Evolutionary conservation across 1,284 basidiomycete species (phyloP).

Genomic region (Anthracocystis setariae): DNA sequence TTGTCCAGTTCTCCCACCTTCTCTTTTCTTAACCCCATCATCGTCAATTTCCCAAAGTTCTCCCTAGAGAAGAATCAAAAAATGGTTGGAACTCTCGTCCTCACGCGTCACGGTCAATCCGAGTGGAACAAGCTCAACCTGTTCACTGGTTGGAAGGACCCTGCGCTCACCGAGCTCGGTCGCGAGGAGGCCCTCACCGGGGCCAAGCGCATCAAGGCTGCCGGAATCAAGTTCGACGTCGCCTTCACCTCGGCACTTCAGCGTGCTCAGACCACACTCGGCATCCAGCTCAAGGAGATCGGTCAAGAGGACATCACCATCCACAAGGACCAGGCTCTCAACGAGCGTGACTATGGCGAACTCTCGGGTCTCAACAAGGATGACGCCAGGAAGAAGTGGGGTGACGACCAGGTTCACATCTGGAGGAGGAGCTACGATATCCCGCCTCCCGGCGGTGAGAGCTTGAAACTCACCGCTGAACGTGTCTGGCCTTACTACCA

Average conservation of each 20-base stretch:
- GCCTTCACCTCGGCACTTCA: constrained; percentile 69
- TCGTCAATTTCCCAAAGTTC: background rate
- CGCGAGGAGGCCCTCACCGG: constrained; percentile 66
- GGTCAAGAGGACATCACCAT: constrained; percentile 67
- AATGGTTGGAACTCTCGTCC: constrained; percentile 64
- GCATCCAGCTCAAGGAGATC: constrained; percentile 69
- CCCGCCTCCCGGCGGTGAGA: constrained; percentile 69
- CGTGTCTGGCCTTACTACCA: constrained; percentile 69
- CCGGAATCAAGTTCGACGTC: constrained; percentile 66
- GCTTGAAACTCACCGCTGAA: constrained; percentile 69
- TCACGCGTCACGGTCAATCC: constrained; percentile 67
- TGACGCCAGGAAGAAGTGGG: constrained; percentile 69
- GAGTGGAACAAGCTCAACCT: constrained; percentile 69
- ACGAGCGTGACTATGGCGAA: constrained; percentile 70
- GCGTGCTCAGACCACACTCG: constrained; percentile 69
- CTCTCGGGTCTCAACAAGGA: constrained; percentile 70
- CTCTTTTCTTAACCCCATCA: background rate
- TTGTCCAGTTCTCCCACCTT: background rate
- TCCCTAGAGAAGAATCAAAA: background rate
- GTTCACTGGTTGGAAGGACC: constrained; percentile 68
- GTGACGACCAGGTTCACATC: constrained; percentile 70
- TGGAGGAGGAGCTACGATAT: constrained; percentile 68
- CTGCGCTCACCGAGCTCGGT: constrained; percentile 66
- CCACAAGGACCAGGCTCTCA: constrained; percentile 69
- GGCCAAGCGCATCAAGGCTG: constrained; percentile 64